Evolutionary conservation across 73 alveolate species (phyloP).

Genomic region (Stentor roeselii): DNA sequence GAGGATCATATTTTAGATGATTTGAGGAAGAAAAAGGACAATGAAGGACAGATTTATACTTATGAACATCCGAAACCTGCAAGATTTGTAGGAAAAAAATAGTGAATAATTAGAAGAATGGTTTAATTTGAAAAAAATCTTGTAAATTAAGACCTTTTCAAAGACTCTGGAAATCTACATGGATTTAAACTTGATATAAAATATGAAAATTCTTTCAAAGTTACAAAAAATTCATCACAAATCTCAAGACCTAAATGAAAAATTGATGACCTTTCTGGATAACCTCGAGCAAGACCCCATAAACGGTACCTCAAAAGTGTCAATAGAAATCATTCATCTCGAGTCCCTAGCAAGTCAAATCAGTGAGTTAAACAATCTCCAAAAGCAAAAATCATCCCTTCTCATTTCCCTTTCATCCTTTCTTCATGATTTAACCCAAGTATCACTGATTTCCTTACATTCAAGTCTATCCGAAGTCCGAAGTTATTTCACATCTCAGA

Average conservation of each 20-base stretch:
- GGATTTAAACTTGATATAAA: too few relatives aligned
- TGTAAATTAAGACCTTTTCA: too few relatives aligned
- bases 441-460: background rate
- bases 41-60: constrained; percentile 6
- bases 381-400: too few relatives aligned
- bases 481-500: too few relatives aligned
- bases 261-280: background rate
- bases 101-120: background rate
- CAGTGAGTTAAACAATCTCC: background rate
- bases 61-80: constrained; percentile 23
- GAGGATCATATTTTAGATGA: constrained; percentile 35
- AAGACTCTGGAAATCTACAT: too few relatives aligned
- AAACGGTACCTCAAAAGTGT: background rate
- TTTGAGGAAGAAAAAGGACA: constrained; percentile 2
- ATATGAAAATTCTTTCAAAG: too few relatives aligned
- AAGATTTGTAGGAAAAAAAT: background rate
- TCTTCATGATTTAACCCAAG: background rate
- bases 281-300: background rate
- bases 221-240: too few relatives aligned
- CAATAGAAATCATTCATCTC: background rate
- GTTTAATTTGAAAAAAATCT: too few relatives aligned
- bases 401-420: background rate
- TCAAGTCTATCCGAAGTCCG: background rate
- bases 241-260: too few relatives aligned
- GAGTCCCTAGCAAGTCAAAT: background rate